A percentile compares a stretch with the other conserved stretches of the same genome.
Evolutionary conservation across 164 flowering plant species (phyloP).

Genomic region (Macadamia tetraphylla): DNA sequence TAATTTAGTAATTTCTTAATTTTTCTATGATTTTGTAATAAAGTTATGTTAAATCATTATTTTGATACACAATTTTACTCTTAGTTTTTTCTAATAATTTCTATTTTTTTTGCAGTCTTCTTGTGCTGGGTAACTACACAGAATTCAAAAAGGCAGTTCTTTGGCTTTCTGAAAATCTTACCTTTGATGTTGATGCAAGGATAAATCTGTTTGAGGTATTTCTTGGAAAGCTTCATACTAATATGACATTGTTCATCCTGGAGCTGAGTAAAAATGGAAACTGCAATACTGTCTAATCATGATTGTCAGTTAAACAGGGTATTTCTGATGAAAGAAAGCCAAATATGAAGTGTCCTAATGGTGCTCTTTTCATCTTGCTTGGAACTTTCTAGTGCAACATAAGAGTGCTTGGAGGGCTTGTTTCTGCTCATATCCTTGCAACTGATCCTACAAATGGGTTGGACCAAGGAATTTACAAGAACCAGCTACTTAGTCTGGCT

Average conservation of each 20-base stretch:
- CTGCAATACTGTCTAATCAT: background rate
- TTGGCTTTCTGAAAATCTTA: constrained; percentile 88
- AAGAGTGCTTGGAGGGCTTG: constrained; percentile 99
- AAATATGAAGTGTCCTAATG: constrained; percentile 20
- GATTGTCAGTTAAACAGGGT: constrained; percentile 2
- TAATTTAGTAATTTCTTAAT: too few species aligned
- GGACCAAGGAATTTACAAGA: constrained; percentile 55
- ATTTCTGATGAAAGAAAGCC: constrained; percentile 1
- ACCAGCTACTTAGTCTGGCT: constrained; percentile 77
- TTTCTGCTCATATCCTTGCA: constrained; percentile 99
- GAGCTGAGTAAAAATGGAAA: background rate
- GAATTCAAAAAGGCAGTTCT: constrained; percentile 86
- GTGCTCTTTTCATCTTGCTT: constrained; percentile 20
- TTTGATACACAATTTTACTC: constrained; percentile 9
- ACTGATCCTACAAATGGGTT: constrained; percentile 85
- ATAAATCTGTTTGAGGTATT: constrained; percentile 93
- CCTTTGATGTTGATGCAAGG: constrained; percentile 89
- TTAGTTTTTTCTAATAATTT: background rate
- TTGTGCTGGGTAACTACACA: constrained; percentile 75
- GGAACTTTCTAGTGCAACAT: constrained; percentile 88
- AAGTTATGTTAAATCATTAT: background rate
- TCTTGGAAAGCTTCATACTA: constrained; percentile 1
- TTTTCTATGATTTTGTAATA: too few species aligned
- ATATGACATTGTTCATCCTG: background rate
- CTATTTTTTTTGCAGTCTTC: constrained; percentile 50